Conservation (phyloP, 768 basidiomycete genomes). For the Tylopilus sp. region DNA sequence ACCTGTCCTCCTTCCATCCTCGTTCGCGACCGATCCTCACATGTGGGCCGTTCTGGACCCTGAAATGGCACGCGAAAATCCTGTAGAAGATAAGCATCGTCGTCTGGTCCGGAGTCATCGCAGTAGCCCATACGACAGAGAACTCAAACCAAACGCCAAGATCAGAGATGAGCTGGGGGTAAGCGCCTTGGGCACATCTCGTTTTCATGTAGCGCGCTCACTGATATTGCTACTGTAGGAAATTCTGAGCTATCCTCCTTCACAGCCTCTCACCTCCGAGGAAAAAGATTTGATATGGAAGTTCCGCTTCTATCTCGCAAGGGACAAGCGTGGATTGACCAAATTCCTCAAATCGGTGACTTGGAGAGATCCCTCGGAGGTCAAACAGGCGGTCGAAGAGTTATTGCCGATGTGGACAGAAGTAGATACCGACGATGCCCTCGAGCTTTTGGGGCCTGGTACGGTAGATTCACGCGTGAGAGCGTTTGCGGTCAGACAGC, state of each 20-base stretch:
- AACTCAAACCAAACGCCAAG: conserved; percentile 95
- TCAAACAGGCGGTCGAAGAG: conserved; percentile 97
- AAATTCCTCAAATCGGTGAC: conserved; percentile 98
- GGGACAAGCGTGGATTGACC: conserved; percentile 91
- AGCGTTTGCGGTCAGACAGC: conserved; percentile 89
- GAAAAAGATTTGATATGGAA: conserved; percentile 99
- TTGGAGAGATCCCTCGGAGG: conserved; percentile 94
- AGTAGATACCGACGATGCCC: conserved; percentile 93
- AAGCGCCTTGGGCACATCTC: conserved; percentile 24
- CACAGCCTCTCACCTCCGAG: conserved; percentile 77
- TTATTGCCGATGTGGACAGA: conserved; percentile 95
- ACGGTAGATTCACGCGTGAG: conserved; percentile 90
- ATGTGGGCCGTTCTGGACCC: conserved; percentile 91
- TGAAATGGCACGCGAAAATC: conserved; percentile 88
- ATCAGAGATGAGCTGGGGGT: conserved; percentile 92
- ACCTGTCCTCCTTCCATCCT: conserved; percentile 42
- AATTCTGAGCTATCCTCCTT: conserved; percentile 90
- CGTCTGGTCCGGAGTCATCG: conserved; percentile 91
- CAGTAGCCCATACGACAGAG: conserved; percentile 91
- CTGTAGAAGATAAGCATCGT: conserved; percentile 96
- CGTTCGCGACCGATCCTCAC: conserved; percentile 61
- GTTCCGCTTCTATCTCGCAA: conserved; percentile 94
- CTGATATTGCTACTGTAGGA: conserved; percentile 44
- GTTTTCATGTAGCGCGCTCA: not conserved
- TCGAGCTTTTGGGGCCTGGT: conserved; percentile 89